These are phyloP conservation scores for Beauveria asiatica DNA, from an alignment of 2,329 filamentous ascomycete species.

Conservation along the genomic window DNA sequence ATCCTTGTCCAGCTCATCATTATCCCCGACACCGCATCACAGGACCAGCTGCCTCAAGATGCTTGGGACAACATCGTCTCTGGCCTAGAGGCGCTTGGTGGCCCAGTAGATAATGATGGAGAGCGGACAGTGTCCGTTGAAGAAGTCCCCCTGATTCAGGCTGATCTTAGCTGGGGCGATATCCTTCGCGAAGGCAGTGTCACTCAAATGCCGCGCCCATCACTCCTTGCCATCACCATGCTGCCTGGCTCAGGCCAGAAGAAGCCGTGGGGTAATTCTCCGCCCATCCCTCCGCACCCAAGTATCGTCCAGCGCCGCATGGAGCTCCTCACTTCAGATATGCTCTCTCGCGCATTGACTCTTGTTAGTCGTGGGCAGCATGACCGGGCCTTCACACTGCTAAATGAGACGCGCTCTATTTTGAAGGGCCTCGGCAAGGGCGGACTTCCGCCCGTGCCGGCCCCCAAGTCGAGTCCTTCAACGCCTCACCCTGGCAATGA, in stretches of 20 bases:
- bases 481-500: slow-evolving; percentile 41
- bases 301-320: slow-evolving; percentile 93
- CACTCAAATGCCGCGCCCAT: slow-evolving; percentile 80
- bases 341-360: slow-evolving; percentile 87
- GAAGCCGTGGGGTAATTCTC: slow-evolving; percentile 56
- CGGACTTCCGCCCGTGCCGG: slow-evolving; percentile 77
- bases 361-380: slow-evolving; percentile 87
- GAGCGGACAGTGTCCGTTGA: slow-evolving; percentile 79
- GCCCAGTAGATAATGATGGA: slow-evolving; percentile 77
- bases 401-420: slow-evolving; percentile 90
- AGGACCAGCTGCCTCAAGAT: slow-evolving; percentile 83
- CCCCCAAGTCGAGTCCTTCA: slow-evolving; percentile 35
- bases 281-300: slow-evolving; percentile 89
- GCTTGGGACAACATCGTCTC: slow-evolving; percentile 97
- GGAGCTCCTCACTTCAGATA: slow-evolving; percentile 95
- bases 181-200: slow-evolving; percentile 81
- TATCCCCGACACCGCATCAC: slow-evolving; percentile 70
- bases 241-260: slow-evolving; percentile 63
- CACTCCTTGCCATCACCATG: slow-evolving; percentile 91
- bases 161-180: slow-evolving; percentile 88
- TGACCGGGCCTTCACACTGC: slow-evolving; percentile 83
- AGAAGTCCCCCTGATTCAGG: slow-evolving; percentile 90
- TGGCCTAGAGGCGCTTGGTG: slow-evolving; percentile 84
- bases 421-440: slow-evolving; percentile 94
- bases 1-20: slow-evolving; percentile 92